These are phyloP conservation scores for Auriculariales sp. DNA, from an alignment of 768 basidiomycete genomes.

Conservation along the genomic window DNA sequence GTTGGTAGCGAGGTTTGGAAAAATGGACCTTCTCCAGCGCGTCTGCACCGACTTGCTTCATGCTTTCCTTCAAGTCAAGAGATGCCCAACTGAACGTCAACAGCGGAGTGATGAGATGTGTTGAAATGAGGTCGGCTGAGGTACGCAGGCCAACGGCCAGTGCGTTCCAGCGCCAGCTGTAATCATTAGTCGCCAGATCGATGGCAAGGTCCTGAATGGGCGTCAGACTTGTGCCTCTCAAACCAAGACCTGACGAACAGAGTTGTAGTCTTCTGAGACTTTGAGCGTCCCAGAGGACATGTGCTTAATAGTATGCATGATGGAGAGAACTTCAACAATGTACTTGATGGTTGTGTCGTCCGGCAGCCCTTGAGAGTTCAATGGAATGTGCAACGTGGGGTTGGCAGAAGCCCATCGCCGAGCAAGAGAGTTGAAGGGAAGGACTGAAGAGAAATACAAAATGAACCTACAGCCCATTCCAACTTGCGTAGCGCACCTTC, in stretches of 20 bases:
- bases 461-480: too few relatives aligned
- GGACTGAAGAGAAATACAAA: slow-evolving; percentile 21
- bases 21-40: slow-evolving; percentile 66
- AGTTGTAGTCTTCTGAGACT: slow-evolving; percentile 40
- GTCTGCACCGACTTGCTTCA: slow-evolving; percentile 36
- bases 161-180: slow-evolving; percentile 74
- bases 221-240: not conserved
- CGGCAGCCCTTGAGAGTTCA: too few relatives aligned
- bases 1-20: too few relatives aligned
- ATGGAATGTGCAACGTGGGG: too few relatives aligned
- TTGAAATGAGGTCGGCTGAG: slow-evolving; percentile 63
- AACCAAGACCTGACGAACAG: slow-evolving; percentile 25
- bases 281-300: slow-evolving; percentile 44
- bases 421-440: slow-evolving; percentile 42
- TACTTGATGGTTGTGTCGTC: too few relatives aligned
- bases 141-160: slow-evolving; percentile 44
- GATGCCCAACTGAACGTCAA: slow-evolving; percentile 60
- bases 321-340: slow-evolving; percentile 38
- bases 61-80: too few relatives aligned
- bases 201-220: slow-evolving; percentile 50
- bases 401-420: too few relatives aligned
- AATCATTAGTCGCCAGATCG: slow-evolving; percentile 38
- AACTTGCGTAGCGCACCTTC: slow-evolving; percentile 64
- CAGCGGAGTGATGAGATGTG: slow-evolving; percentile 62
- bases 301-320: slow-evolving; percentile 47